Conservation (phyloP, 768 basidiomycete species). For the Dacryopinax spathularia region DNA sequence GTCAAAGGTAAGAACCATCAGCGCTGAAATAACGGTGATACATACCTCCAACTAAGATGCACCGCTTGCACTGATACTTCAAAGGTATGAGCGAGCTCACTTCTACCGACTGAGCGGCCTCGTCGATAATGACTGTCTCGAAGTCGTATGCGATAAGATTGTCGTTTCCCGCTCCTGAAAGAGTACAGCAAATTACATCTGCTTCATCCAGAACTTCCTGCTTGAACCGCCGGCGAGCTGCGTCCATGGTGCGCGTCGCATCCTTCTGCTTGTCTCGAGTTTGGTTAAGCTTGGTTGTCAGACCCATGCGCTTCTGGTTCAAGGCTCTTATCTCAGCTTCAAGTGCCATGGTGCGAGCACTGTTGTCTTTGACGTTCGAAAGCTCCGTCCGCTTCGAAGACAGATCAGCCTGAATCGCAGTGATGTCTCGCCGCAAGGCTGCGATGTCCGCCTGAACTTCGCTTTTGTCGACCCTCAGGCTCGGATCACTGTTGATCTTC, state of each 20-base stretch:
- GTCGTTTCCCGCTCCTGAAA: constrained; percentile 89
- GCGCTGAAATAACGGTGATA: neutral
- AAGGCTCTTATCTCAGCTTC: constrained; percentile 57
- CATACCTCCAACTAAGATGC: constrained; percentile 84
- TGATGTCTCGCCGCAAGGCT: constrained; percentile 49
- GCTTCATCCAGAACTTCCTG: constrained; percentile 69
- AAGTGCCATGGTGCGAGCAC: constrained; percentile 38
- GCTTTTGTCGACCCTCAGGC: constrained; percentile 28
- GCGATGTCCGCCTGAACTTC: constrained; percentile 42
- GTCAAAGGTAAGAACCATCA: neutral
- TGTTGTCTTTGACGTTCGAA: constrained; percentile 40
- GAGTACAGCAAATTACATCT: constrained; percentile 85
- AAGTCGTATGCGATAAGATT: constrained; percentile 70
- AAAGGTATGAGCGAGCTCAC: constrained; percentile 88
- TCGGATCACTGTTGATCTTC: constrained; percentile 34
- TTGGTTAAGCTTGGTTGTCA: constrained; percentile 59
- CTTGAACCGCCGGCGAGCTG: constrained; percentile 56
- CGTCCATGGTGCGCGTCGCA: constrained; percentile 66
- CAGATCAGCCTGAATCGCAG: constrained; percentile 46
- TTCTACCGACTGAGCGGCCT: constrained; percentile 94
- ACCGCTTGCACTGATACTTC: constrained; percentile 67
- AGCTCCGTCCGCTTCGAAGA: constrained; percentile 51
- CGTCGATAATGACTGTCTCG: constrained; percentile 93
- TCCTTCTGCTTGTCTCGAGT: constrained; percentile 74
- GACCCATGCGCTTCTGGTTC: constrained; percentile 44